Conservation (phyloP, 2,329 filamentous ascomycete genomes). For the Biscogniauxia sp. region DNA sequence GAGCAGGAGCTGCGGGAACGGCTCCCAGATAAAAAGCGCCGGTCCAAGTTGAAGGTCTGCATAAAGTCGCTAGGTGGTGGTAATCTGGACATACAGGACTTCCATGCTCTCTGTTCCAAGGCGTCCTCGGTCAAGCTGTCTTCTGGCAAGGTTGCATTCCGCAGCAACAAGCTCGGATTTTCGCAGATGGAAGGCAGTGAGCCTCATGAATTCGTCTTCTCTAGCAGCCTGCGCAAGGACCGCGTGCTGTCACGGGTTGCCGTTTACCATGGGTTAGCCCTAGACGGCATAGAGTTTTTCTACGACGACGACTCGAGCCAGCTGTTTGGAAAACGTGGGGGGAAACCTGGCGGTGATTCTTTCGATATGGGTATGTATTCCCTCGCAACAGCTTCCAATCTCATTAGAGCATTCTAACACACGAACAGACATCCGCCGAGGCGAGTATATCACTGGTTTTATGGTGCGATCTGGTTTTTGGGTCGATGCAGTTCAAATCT, state of each 20-base stretch:
- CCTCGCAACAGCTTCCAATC: neutral
- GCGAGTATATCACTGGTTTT: slow-evolving; percentile 87
- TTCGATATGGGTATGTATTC: slow-evolving; percentile 70
- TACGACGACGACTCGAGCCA: slow-evolving; percentile 86
- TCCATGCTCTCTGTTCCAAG: slow-evolving; percentile 69
- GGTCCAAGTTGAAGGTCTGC: slow-evolving; percentile 66
- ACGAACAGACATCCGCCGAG: slow-evolving; percentile 72
- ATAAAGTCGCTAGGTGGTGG: slow-evolving; percentile 77
- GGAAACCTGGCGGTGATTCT: slow-evolving; percentile 65
- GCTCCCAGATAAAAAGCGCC: slow-evolving; percentile 70
- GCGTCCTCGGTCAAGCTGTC: slow-evolving; percentile 71
- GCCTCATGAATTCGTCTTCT: slow-evolving; percentile 71
- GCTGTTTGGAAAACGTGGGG: slow-evolving; percentile 79
- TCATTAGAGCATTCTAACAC: slow-evolving; percentile 8
- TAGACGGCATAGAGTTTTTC: slow-evolving; percentile 88
- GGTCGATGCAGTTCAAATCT: slow-evolving; percentile 85
- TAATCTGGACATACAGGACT: slow-evolving; percentile 73
- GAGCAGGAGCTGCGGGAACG: slow-evolving; percentile 72
- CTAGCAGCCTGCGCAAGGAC: slow-evolving; percentile 64
- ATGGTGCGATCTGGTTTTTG: slow-evolving; percentile 74
- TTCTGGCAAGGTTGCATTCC: slow-evolving; percentile 67
- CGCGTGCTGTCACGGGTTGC: slow-evolving; percentile 73
- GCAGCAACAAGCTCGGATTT: slow-evolving; percentile 70
- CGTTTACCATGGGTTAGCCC: slow-evolving; percentile 71
- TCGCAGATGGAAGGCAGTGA: slow-evolving; percentile 69